Evolutionary conservation across 1,139 yeast genomes (phyloP), one percentile per base, ranked within the genome.

Genomic region (Taphrina pruni): DNA sequence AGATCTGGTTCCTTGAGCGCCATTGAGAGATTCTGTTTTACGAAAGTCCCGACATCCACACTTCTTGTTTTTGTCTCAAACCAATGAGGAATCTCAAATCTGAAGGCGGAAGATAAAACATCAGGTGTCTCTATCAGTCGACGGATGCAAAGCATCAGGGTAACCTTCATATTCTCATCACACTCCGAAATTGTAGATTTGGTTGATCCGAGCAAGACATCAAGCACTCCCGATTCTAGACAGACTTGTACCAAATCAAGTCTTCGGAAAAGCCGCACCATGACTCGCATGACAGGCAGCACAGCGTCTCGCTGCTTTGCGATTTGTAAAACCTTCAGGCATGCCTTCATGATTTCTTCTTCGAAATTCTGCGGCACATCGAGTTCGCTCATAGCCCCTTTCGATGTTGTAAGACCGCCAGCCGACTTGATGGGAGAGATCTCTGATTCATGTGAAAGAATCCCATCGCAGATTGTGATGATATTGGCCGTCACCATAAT

Each of bases 61-160:
- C 60, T 58, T 43, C 72, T 57, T 11, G 70, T 50, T n/a, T 74
- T 73, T 6, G 73, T 61, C 74, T 71, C 60, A 58, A 78, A 75
- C 88, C 70, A 83, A 77, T 26, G 66, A 39, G 71, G 71, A 50
- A 78, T 73, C 55, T 77, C 80, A 35, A 66, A 71, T 5, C 78
- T 76, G 76, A 90, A 85, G 57, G 84, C 79, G 21, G 79, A 79
- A 38, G 81, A 79, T 20, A 91, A 79, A 17, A 85, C 79, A 0
- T 82, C 83, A 0, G 79, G 78, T 0, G 86, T 84, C 76, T 93
- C 98, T 75, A 87, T 86, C 70, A 92, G 86, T 67, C 89, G 82
- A 75, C 97, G 83, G 5, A 88, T 78, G 39, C 91, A 79, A 35
- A 86, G 80, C 21, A 75, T 66, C 6, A 77, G 57, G 1, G 77